Base-by-base conservation (phyloP, 2,329 filamentous ascomycete species). In the Atkinsonella texensis region DNA sequence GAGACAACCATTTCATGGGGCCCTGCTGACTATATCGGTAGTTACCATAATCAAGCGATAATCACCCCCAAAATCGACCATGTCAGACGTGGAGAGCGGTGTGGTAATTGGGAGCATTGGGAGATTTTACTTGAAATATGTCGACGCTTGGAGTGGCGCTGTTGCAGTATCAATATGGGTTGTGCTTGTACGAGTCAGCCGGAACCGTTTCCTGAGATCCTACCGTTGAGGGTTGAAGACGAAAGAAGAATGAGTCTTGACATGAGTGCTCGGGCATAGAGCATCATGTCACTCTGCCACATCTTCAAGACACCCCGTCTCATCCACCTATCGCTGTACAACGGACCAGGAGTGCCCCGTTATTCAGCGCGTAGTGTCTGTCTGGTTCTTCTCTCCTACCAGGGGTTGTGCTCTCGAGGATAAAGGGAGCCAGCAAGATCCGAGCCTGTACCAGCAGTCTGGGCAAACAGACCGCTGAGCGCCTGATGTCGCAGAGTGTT, bases 11-110 rank as follows among this genome's bases (percentile, higher is more conserved):
- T 20, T 20, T 5, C 28, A 13, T 18, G 15, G 18, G 46, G 38
- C 53, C 40, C 17, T 45, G 54, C 55, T 58, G 53, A 58, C 52
- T 28, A 23, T 11, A 18, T 15, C n/a, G 33, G 15, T 52, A 72
- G 69, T 72, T 32, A 72, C 69, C 12, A 85, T 87, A 68, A 70
- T 87, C 65, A 87, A 87, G 70, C 80, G 81, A 72, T 86, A 73
- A 75, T 54, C 38, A 17, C 28, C 32, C 17, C 40, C 42, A 41
- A 46, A 15, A 33, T 17, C 32, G 54, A 54, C 40, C 20, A 7
- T 42, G 10, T 42, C 17, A 28, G 50, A 50, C 35, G 44, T 44
- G 53, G 39, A 43, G 35, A 23, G 35, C 13, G 11, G 51, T 23
- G 50, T 52, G 49, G 51, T 53, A n/a, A 52, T 46, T 52, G 52